These are phyloP conservation scores for Trapa bicornis DNA, from an alignment of 345 rosid species.

Conservation along the genomic window DNA sequence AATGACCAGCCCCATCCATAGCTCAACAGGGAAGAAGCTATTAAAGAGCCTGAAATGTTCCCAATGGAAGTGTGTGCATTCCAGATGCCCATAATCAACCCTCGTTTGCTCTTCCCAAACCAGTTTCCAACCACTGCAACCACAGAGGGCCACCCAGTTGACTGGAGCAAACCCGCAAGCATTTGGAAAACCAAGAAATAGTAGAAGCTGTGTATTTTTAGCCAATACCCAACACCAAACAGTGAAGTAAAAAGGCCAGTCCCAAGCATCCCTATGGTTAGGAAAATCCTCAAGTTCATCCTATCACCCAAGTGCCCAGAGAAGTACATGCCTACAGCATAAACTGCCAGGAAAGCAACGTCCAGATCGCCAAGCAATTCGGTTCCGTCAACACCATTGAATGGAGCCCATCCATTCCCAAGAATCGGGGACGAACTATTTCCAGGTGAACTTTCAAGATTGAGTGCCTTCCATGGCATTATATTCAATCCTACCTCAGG, in stretches of 20 bases:
- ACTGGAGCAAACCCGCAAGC: constrained; percentile 80
- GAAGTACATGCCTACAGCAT: constrained; percentile 79
- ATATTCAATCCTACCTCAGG: constrained; percentile 11
- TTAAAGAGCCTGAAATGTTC: constrained; percentile 71
- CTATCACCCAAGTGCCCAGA: constrained; percentile 93
- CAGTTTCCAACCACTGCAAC: constrained; percentile 92
- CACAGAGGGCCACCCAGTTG: constrained; percentile 98
- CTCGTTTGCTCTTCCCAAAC: constrained; percentile 90
- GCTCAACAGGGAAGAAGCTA: constrained; percentile 58
- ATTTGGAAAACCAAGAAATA: constrained; percentile 61
- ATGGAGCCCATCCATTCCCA: constrained; percentile 84
- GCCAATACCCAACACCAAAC: constrained; percentile 81
- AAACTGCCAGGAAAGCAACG: constrained; percentile 62
- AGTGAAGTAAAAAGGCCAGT: constrained; percentile 72
- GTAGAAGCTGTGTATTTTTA: constrained; percentile 53
- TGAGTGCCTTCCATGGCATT: constrained; percentile 22
- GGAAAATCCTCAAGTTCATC: constrained; percentile 61
- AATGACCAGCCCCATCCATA: constrained; percentile 99
- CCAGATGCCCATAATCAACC: constrained; percentile 93
- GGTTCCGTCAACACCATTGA: constrained; percentile 55
- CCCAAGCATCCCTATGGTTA: constrained; percentile 81
- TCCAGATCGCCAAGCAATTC: constrained; percentile 76
- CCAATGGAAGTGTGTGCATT: constrained; percentile 94
- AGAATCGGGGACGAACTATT: constrained; percentile 16
- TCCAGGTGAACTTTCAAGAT: constrained; percentile 15